Base-by-base conservation (phyloP, 768 basidiomycete genomes). In the Punctularia strigosozonata region DNA sequence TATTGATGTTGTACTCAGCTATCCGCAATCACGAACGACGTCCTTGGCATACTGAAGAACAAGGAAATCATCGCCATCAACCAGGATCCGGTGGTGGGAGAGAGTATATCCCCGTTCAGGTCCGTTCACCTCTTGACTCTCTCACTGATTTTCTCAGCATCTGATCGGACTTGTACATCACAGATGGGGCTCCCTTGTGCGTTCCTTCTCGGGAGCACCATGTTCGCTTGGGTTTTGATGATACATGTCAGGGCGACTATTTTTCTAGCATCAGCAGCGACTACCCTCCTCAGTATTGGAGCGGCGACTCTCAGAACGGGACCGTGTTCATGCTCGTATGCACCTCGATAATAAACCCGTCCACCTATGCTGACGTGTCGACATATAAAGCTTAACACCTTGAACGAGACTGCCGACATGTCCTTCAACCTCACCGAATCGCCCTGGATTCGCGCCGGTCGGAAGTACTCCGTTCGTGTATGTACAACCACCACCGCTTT, bases 241-340 rank as follows among this genome's bases (percentile, higher is more conserved):
- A 18, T 38, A 13, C 15, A 14, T 32, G n/a, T 25, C 30, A 23
- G 10, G 14, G 26, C n/a, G n/a, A 4, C n/a, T 30, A 14, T 25
- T 22, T 5, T n/a, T 15, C 10, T 48, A 57, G 56, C 26, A 60
- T 56, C 40, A 60, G 62, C 40, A 54, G 46, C 23, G 68, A 67
- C 1, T 68, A 73, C 48, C 79, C 79, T 1, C 75, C 79, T n/a
- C 71, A 77, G 43, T 81, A 73, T 50, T 81, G 79, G 79, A 78
- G 75, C 44, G 79, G 79, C 3, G 62, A 69, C 46, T 73, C 69
- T 40, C 60, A 77, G 52, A 74, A 79, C 37, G 79, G 79, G 36
- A 74, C 73, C 1, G 62, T 80, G 0, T 62, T 81, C 48, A 81
- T 81, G 79, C 62, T 80, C 20, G 78, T 79, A 44, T 41, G 68